Evolutionary conservation across 228 moss, liverwort and hornwort species (phyloP).

Genomic region (Sphagnum magellanicum): DNA sequence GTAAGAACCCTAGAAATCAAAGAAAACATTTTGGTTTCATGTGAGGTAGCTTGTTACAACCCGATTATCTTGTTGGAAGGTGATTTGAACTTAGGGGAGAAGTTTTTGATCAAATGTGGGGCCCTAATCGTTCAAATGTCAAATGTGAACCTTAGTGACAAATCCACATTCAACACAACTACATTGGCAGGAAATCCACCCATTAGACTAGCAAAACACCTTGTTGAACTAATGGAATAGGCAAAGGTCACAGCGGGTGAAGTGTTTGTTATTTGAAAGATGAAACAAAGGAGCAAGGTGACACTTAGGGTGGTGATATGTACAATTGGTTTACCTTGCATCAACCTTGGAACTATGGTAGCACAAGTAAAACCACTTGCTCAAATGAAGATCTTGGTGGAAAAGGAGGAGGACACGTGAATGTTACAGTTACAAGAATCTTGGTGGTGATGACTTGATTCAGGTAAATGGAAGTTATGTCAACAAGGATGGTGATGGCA

Average conservation of each 20-base stretch:
- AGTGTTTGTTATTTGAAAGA: slow-evolving; percentile 56
- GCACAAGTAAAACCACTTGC: slow-evolving; percentile 61
- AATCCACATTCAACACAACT: slow-evolving; percentile 48
- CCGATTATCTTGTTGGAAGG: slow-evolving; percentile 52
- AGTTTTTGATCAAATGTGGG: slow-evolving; percentile 59
- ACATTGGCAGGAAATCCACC: slow-evolving; percentile 77
- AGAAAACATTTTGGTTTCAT: slow-evolving; percentile 39
- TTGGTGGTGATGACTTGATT: slow-evolving; percentile 58
- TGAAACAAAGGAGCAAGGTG: slow-evolving; percentile 41
- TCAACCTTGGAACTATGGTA: slow-evolving; percentile 78
- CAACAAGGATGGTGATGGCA: slow-evolving; percentile 70
- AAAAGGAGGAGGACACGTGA: slow-evolving; percentile 69
- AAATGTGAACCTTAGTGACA: slow-evolving; percentile 56
- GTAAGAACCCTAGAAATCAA: slow-evolving; percentile 56
- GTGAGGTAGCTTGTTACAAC: slow-evolving; percentile 61
- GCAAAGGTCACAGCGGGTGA: slow-evolving; percentile 81
- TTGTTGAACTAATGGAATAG: slow-evolving; percentile 52
- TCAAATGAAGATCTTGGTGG: slow-evolving; percentile 51
- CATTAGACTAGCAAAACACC: slow-evolving; percentile 69
- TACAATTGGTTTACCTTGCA: slow-evolving; percentile 71
- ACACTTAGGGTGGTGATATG: slow-evolving; percentile 80
- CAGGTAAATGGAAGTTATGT: slow-evolving; percentile 80
- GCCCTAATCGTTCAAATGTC: slow-evolving; percentile 63
- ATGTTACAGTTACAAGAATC: slow-evolving; percentile 46
- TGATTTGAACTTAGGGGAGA: slow-evolving; percentile 53